A percentile compares a stretch with the other conserved stretches of the same genome.
These are phyloP conservation scores for maize (Zea mays) DNA, from an alignment of 176 grass and related monocot species.

Conservation along the genomic window Zm-B73-REFERENCE-NAM-5.0 NC_050103.1:153951001-153951500, in stretches of 20 bases:
- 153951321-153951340: constrained; percentile 43
- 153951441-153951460: constrained; percentile 49
- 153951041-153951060: no score
- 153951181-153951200: background rate
- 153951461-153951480: constrained; percentile 38
- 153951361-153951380: constrained; percentile 46
- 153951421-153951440: constrained; percentile 44
- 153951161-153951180: background rate
- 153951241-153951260: constrained; percentile 40
- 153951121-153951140: background rate
- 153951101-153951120: background rate
- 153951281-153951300: constrained; percentile 38
- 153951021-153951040: background rate
- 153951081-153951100: background rate
- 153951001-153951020: background rate
- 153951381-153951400: constrained; percentile 46
- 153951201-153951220: constrained; percentile 31
- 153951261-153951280: constrained; percentile 38
- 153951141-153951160: background rate
- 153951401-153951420: constrained; percentile 56
- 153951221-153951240: constrained; percentile 36
- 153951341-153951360: constrained; percentile 42
- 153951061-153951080: background rate
- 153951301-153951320: constrained; percentile 52
- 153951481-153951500: constrained; percentile 77